phyloP scores from a whole-genome alignment of 208 protist species.

The Strigomonas culicis region DNA sequence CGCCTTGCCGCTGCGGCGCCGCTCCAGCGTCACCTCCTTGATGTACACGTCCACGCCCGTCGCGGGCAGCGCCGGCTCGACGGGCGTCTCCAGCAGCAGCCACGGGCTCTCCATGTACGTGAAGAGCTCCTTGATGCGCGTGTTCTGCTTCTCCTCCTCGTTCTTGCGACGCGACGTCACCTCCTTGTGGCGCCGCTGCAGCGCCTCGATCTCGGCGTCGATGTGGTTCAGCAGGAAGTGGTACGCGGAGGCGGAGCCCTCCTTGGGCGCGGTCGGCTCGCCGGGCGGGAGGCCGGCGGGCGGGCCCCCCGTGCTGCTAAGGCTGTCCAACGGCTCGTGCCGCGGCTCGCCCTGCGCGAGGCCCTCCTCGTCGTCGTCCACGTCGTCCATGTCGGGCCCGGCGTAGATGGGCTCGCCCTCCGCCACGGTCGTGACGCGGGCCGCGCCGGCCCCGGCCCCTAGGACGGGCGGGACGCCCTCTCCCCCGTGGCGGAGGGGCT shows the following conservation, averaged over 20 bases:
- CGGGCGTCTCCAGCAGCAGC: constrained; percentile 47
- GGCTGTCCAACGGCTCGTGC: background rate
- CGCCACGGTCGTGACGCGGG: background rate
- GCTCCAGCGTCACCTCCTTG: constrained; percentile 49
- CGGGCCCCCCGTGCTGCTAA: background rate
- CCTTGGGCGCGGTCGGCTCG: background rate
- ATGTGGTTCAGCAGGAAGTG: constrained; percentile 76
- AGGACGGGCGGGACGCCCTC: background rate
- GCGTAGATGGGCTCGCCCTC: constrained; percentile 15
- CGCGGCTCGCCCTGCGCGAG: background rate
- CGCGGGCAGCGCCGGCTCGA: constrained; percentile 49
- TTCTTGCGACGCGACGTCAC: constrained; percentile 37
- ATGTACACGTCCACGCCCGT: constrained; percentile 71
- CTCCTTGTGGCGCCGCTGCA: constrained; percentile 48
- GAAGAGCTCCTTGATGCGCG: constrained; percentile 60
- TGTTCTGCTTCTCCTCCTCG: constrained; percentile 36
- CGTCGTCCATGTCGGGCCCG: constrained; percentile 13
- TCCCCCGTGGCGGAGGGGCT: background rate
- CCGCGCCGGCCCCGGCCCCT: background rate
- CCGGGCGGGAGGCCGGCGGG: background rate
- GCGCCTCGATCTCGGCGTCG: constrained; percentile 67
- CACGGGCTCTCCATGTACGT: constrained; percentile 67
- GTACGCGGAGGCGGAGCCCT: constrained; percentile 22
- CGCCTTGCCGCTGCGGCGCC: constrained; percentile 17
- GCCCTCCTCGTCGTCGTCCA: background rate